Conservation (phyloP, 768 basidiomycete genomes). For the Leccinum broughii region DNA sequence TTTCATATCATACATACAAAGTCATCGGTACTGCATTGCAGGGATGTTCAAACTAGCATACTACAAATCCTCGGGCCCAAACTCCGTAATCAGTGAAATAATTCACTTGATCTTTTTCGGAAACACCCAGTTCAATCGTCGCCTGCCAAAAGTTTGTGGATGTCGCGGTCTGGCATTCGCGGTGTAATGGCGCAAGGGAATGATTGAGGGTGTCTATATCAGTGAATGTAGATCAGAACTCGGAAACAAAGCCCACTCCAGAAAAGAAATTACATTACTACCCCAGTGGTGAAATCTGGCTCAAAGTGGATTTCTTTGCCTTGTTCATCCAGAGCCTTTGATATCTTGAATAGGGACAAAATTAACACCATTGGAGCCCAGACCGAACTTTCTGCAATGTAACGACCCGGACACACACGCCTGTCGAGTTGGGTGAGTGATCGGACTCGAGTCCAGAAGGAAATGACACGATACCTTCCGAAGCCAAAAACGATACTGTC, state of each 20-base stretch:
- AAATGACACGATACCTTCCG: constrained; percentile 18
- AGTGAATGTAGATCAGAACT: not conserved
- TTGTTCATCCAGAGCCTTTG: constrained; percentile 22
- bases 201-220: constrained; percentile 12
- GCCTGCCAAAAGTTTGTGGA: not conserved
- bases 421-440: constrained; percentile 10
- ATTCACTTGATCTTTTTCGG: not conserved
- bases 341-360: constrained; percentile 28
- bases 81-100: not conserved
- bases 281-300: constrained; percentile 15
- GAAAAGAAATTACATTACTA: constrained; percentile 10
- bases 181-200: constrained; percentile 18
- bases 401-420: constrained; percentile 34
- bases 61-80: not conserved
- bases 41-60: not conserved
- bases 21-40: no score
- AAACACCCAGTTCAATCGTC: not conserved
- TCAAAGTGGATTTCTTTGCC: constrained; percentile 29
- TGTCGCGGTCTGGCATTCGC: constrained; percentile 3
- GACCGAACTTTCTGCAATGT: constrained; percentile 29
- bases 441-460: not conserved
- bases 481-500: constrained; percentile 22
- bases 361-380: constrained; percentile 32
- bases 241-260: no score
- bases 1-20: not conserved